phyloP scores from a whole-genome alignment of 352 stramenopile genomes.

The Pythium volutum region DNA sequence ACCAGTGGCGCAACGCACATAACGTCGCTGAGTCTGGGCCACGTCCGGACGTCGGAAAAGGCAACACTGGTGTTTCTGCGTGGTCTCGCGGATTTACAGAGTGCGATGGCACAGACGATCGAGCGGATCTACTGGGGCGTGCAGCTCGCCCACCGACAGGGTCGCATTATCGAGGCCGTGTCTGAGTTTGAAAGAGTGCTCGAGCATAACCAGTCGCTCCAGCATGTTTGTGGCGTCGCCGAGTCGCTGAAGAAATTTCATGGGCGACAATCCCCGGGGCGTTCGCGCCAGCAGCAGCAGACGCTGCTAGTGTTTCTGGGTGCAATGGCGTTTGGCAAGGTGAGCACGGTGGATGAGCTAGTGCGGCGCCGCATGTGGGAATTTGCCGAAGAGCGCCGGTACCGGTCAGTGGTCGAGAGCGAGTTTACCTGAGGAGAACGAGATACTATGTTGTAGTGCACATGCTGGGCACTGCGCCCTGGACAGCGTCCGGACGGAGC shows the following conservation, averaged over 20 bases:
- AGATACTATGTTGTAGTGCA: no score
- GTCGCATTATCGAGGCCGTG: background rate
- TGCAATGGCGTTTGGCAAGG: background rate
- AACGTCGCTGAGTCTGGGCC: conserved; percentile 3
- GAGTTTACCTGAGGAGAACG: no score
- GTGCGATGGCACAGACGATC: background rate
- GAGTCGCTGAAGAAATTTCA: background rate
- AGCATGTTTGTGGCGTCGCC: background rate
- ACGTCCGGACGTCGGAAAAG: background rate
- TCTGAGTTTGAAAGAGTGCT: conserved; percentile 2
- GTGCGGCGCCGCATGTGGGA: background rate
- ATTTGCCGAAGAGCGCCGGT: background rate
- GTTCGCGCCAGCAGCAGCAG: background rate
- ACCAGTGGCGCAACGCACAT: background rate
- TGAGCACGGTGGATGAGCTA: background rate
- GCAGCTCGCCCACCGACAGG: background rate
- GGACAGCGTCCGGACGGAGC: no score
- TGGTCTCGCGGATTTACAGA: background rate
- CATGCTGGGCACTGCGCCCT: no score
- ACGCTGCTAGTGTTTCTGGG: background rate
- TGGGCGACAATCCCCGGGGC: background rate
- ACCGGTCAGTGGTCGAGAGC: background rate
- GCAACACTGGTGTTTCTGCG: background rate
- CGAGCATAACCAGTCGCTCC: background rate
- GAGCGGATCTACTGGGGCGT: background rate